These are phyloP conservation scores for Solanum virginianum DNA, from an alignment of 257 asterid species.

Conservation along the genomic window DNA sequence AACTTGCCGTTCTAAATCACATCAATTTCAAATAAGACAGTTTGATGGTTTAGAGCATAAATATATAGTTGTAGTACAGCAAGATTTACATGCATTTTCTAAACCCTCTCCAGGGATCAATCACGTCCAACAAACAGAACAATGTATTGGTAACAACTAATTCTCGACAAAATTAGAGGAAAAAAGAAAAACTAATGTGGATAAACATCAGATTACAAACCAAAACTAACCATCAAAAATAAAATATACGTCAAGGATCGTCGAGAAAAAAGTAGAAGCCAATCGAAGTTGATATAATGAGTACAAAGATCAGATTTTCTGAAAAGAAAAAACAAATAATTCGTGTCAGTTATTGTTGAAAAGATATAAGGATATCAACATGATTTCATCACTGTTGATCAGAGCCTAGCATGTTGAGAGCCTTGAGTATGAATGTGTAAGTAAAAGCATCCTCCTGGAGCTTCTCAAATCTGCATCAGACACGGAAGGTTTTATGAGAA, in stretches of 20 bases:
- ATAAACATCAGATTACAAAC: neutral
- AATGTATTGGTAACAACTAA: neutral
- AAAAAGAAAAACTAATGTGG: neutral
- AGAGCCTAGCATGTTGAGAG: slow-evolving; percentile 32
- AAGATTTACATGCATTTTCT: neutral
- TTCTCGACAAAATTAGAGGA: neutral
- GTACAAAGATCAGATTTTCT: neutral
- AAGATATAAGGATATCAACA: neutral
- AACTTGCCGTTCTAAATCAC: neutral
- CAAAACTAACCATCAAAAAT: neutral
- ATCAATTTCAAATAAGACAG: neutral
- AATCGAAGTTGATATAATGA: neutral
- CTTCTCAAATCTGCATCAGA: slow-evolving; percentile 62
- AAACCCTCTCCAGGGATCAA: neutral
- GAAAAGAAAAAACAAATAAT: neutral
- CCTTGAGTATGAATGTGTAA: slow-evolving; percentile 60
- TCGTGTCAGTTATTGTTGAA: neutral
- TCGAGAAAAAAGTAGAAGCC: neutral
- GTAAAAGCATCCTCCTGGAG: slow-evolving; percentile 88
- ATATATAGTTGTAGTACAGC: neutral
- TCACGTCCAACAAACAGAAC: neutral
- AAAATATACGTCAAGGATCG: neutral
- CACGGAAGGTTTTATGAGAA: neutral
- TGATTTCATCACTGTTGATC: neutral
- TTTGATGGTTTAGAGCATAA: neutral